A percentile compares a stretch with the other conserved stretches of the same genome.
phyloP scores from a whole-genome alignment of 1,284 basidiomycete species.

The Thecaphora thlaspeos region DNA sequence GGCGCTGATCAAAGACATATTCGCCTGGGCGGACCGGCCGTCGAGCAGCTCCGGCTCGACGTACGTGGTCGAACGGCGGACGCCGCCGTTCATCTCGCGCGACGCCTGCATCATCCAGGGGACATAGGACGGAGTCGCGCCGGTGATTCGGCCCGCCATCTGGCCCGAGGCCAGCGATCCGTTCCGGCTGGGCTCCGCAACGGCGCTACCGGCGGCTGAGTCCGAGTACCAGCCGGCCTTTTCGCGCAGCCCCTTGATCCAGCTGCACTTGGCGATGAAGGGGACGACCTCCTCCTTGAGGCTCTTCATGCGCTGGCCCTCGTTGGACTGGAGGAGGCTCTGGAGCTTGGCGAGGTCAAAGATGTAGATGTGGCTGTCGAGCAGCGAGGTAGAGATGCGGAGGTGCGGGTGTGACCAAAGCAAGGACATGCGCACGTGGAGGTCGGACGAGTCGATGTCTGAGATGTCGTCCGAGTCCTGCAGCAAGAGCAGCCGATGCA shows the following conservation, averaged over 20 bases:
- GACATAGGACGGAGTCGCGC: neutral
- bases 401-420: constrained; percentile 41
- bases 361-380: constrained; percentile 53
- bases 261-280: constrained; percentile 50
- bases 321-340: constrained; percentile 33
- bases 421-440: constrained; percentile 48
- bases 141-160: too few relatives aligned
- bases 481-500: constrained; percentile 39
- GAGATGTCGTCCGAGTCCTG: constrained; percentile 45
- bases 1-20: too few relatives aligned
- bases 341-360: constrained; percentile 41
- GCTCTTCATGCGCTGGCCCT: constrained; percentile 43
- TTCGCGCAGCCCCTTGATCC: constrained; percentile 45
- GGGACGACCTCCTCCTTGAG: constrained; percentile 52
- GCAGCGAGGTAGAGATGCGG: constrained; percentile 45
- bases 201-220: neutral
- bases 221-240: constrained; percentile 45
- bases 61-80: constrained; percentile 23
- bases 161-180: neutral
- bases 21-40: neutral
- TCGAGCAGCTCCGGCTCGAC: constrained; percentile 25
- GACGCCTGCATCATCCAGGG: constrained; percentile 10
- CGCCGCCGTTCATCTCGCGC: constrained; percentile 8
- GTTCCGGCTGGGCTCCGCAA: neutral
- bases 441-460: constrained; percentile 41